phyloP scores from a whole-genome alignment of 2,329 filamentous ascomycete species.

The Alternaria dauci region DNA sequence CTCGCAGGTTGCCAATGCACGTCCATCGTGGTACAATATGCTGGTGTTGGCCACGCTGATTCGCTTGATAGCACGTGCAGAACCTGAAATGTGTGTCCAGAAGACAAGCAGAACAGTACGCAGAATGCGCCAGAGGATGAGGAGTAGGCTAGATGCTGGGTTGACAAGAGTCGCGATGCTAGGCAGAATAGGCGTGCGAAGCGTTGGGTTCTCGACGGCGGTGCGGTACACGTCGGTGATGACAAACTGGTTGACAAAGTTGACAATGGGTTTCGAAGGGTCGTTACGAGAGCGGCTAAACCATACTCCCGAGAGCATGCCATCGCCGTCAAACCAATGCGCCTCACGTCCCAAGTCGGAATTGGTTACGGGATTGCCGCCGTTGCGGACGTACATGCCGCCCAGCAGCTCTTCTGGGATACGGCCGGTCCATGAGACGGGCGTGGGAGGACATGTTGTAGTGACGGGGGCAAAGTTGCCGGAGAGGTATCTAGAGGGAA shows the following conservation, averaged over 20 bases:
- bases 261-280: conserved; percentile 59
- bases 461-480: conserved; percentile 76
- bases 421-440: conserved; percentile 64
- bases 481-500: conserved; percentile 61
- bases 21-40: conserved; percentile 72
- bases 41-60: conserved; percentile 76
- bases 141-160: conserved; percentile 62
- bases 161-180: conserved; percentile 73
- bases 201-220: conserved; percentile 56
- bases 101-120: conserved; percentile 67
- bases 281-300: conserved; percentile 58
- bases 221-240: conserved; percentile 72
- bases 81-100: conserved; percentile 66
- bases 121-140: conserved; percentile 62
- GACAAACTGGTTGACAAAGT: conserved; percentile 75
- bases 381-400: conserved; percentile 76
- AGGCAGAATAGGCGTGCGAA: conserved; percentile 68
- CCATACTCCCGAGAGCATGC: conserved; percentile 74
- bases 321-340: conserved; percentile 80
- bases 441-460: conserved; percentile 62
- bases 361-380: conserved; percentile 72
- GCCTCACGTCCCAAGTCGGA: conserved; percentile 67
- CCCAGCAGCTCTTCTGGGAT: conserved; percentile 72
- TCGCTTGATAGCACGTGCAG: conserved; percentile 66
- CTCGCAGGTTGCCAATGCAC: conserved; percentile 74